These are phyloP conservation scores for Avena sativa DNA, from an alignment of 176 grass and related monocot species.

Conservation along the genomic window DNA sequence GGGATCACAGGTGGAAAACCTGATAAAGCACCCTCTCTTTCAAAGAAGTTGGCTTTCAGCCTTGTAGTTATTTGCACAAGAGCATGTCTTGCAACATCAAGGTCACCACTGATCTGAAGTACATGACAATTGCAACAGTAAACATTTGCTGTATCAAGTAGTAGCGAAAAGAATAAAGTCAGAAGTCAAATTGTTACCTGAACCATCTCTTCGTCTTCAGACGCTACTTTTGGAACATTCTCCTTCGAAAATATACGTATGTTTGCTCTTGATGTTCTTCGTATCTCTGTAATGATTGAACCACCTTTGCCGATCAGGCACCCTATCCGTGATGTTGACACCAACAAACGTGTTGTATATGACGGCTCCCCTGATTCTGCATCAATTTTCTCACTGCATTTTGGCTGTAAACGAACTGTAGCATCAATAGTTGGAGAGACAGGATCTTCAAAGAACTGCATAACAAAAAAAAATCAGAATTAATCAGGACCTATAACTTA, in stretches of 20 bases:
- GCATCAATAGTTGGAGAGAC: conserved; percentile 92
- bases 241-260: conserved; percentile 98
- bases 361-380: conserved; percentile 62
- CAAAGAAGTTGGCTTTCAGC: conserved; percentile 98
- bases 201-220: conserved; percentile 98
- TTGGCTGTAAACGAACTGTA: conserved; percentile 81
- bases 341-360: conserved; percentile 89
- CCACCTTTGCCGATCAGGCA: conserved; percentile 98
- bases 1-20: conserved; percentile 61
- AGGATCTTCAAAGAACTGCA: conserved; percentile 95
- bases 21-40: conserved; percentile 82
- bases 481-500: conserved; percentile 28
- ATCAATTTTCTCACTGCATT: conserved; percentile 91
- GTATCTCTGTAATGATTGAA: conserved; percentile 92
- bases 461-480: conserved; percentile 20
- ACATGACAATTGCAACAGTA: conserved; percentile 20
- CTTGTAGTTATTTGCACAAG: conserved; percentile 90
- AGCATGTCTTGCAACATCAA: conserved; percentile 82
- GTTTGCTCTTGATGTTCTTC: conserved; percentile 79
- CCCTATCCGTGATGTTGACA: conserved; percentile 90
- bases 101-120: conserved; percentile 80
- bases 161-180: conserved; percentile 7
- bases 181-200: conserved; percentile 61
- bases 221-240: conserved; percentile 91
- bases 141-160: conserved; percentile 14